These are phyloP conservation scores for Lobosporangium transversale DNA, from an alignment of 192 early-diverging fungal genomes.

Conservation along the genomic window DNA sequence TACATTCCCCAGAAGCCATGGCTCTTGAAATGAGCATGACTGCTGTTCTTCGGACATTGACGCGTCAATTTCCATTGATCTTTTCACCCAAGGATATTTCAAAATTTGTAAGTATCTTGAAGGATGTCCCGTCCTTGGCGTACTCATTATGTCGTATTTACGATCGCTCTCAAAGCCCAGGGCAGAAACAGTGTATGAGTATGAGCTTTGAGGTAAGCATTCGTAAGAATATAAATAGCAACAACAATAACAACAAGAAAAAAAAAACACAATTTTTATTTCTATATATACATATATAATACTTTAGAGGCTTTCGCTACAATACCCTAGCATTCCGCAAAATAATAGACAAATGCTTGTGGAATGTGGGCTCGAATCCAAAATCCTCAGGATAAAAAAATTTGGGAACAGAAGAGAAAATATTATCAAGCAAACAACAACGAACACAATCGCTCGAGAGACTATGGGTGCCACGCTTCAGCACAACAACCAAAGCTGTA, in stretches of 20 bases:
- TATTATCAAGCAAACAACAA: no score
- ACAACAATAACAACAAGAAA: neutral
- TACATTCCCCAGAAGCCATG: neutral
- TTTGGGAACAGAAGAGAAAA: neutral
- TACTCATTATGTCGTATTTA: constrained; percentile 5
- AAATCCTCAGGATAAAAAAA: neutral
- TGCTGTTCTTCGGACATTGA: neutral
- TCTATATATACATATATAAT: no score
- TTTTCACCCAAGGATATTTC: constrained; percentile 4
- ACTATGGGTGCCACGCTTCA: no score
- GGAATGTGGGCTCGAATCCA: constrained; percentile 4
- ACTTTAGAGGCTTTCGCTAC: constrained; percentile 1
- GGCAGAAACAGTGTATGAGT: neutral
- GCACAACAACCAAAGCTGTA: no score
- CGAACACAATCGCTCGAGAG: no score
- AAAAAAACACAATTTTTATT: no score
- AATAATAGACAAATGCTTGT: constrained; percentile 2
- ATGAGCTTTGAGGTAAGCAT: constrained; percentile 18
- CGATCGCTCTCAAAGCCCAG: neutral
- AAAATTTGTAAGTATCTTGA: neutral
- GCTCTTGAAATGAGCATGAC: neutral
- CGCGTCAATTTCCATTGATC: constrained; percentile 4
- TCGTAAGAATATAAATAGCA: neutral
- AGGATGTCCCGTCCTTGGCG: neutral
- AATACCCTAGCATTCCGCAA: constrained; percentile 9